Evolutionary conservation across 768 basidiomycete genomes (phyloP), one percentile per base, ranked within the genome.

Genomic region (Hypholoma sublateritium): DNA sequence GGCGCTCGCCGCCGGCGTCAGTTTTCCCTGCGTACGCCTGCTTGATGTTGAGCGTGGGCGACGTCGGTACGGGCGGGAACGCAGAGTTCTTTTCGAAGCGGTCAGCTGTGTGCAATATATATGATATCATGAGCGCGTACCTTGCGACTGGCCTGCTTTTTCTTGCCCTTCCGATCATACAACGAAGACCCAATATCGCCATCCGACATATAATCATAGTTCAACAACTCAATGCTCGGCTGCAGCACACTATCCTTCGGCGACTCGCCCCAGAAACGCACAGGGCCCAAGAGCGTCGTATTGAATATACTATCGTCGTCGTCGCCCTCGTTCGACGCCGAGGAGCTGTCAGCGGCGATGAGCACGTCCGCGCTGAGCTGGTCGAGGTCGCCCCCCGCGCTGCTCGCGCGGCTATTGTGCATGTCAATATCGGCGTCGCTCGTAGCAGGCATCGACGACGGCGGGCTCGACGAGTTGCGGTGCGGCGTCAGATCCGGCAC

Each of bases 401-500:
- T 62, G 12, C 53, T 55, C 4, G 62, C 45, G 32, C 52, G 56
- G 51, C 49, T 65, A 39, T 58, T 63, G 42, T 57, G 63, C 45
- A 64, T 67, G 43, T 72, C 71, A 39, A 70, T 58, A 42, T 73
- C 75, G 56, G 72, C 64, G 39, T 78, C 76, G 53, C 76, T 76
- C 5, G 74, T 76, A 8, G 74, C 66, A 48, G 71, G 74, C 34
- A 70, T 65, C 9, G 73, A 72, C 12, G 69, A 69, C 13, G 80
- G 80, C 1, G 87, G 86, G 63, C 87, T 89, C 9, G 87, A 89
- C 2, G 87, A 87, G 61, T 79, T 84, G 39, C 74, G 67, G 64
- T 83, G 84, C 0, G 87, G 84, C 8, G 81, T 83, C 28, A 89
- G 78, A 48, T 79, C 83, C n/a, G 89, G 88, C 44, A 88, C 63